phyloP scores from a whole-genome alignment of 371 early-diverging fungal genomes.

The Mucor racemosus region DNA sequence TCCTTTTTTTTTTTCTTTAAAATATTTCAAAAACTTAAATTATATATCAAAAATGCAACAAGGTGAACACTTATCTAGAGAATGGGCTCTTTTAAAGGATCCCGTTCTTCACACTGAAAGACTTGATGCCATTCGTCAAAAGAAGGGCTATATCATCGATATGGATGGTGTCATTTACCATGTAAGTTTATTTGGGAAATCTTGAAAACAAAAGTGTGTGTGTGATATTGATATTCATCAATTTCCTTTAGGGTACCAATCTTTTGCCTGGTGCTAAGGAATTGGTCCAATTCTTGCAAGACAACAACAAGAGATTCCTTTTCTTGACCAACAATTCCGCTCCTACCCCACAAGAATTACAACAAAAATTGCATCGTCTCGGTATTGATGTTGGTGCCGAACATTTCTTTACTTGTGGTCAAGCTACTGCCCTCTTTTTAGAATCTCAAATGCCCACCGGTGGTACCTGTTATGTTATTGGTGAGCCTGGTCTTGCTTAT shows the following conservation, averaged over 20 bases:
- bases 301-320: conserved; percentile 65
- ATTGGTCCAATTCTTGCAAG: conserved; percentile 61
- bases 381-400: conserved; percentile 62
- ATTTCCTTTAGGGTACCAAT: conserved; percentile 43
- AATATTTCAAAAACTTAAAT: too few relatives aligned
- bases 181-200: conserved; percentile 32
- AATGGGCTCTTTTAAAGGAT: conserved; percentile 45
- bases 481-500: conserved; percentile 68
- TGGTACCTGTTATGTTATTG: conserved; percentile 64
- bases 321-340: conserved; percentile 75
- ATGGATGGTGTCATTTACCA: conserved; percentile 76
- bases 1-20: too few relatives aligned
- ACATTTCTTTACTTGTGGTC: conserved; percentile 69
- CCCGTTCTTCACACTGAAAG: conserved; percentile 48
- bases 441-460: conserved; percentile 61
- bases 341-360: conserved; percentile 68
- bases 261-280: conserved; percentile 65
- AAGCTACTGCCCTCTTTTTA: conserved; percentile 67
- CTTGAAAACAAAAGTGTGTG: neutral
- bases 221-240: neutral
- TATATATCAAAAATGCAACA: conserved; percentile 10
- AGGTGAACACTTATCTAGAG: conserved; percentile 27
- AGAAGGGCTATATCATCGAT: conserved; percentile 70
- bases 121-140: conserved; percentile 57
- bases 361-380: conserved; percentile 60